Base-by-base conservation (phyloP, 2,329 filamentous ascomycete species). In the Pyrenochaeta sp. region DNA sequence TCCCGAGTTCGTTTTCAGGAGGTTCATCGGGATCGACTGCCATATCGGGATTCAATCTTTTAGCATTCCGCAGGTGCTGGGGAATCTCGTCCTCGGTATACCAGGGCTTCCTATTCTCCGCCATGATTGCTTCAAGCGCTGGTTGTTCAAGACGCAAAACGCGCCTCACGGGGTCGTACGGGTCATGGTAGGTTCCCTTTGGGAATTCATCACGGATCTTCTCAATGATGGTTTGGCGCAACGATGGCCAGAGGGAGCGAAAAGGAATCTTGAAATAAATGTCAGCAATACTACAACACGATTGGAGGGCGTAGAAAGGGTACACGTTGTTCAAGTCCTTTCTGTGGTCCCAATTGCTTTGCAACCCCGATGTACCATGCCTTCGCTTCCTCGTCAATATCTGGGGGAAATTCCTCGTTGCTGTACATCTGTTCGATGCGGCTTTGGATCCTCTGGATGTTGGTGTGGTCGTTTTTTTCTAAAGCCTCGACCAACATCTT, bases 151-250 rank as follows among this genome's bases (percentile, higher is more conserved):
- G 27, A 21, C 42, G 29, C 4, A 68, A 51, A 12, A 69, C 51
- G 31, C 42, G 39, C 18, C 37, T 18, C 21, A 63, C 56, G 5
- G 61, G 51, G 15, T 51, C 45, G 18, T 52, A 57, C 5, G 30
- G 14, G 23, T 41, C 43, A 14, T 43, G 7, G 31, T 59, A 63
- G 12, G 20, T 37, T 12, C 31, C 31, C 1, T n/a, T 7, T 14
- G 41, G 14, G 14, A 47, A 46, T 15, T 62, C 59, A 2, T 51
- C 46, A n/a, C 20, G 35, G 10, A 69, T 64, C 23, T 56, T 23
- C 1, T 58, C 48, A 32, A 69, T 64, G 37, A 69, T 67, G 6
- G 35, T 47, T 21, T 61, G 51, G 15, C 63, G 60, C n/a, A 69
- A 41, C 11, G 61, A 59, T 17, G 27, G 43, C 30, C 52, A 67